Evolutionary conservation across 257 asterid species (phyloP), one percentile per base, ranked within the genome.

Genomic region (Solanum megistacrolobum): DNA sequence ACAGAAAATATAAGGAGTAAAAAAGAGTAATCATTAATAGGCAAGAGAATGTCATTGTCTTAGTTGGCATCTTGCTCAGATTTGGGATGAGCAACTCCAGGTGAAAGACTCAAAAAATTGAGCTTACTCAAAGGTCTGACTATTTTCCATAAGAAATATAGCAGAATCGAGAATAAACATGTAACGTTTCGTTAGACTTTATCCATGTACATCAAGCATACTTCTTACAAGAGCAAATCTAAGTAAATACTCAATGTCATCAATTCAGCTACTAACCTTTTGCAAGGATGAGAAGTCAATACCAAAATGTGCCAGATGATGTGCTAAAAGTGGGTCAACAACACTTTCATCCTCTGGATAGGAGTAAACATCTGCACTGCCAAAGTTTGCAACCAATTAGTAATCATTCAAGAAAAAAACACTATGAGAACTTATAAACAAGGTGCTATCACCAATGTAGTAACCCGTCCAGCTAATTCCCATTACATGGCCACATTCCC

Each of bases 351-450:
- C 99, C 94, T 97, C 99, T 87, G 94, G 94, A 88, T 97, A 97
- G 89, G 99, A 97, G 92, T 85, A 96, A 94, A 97, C 99, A 84
- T 97, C 99, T 97, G 99, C 96, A 94, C 98, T 96, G 99, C 98
- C 99, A 94, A 92, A 93, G 91, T 90, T 93, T 93, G 94, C 89
- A 90, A 87, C 69, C 90, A 94, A 92, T 93, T 89, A 94, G 52
- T 62, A 73, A 78, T 72, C 66, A 72, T 32, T 52, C 16, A 34
- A 18, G 5, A 25, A 48, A 32, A 46, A 34, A 52, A 9, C 69
- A 79, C 27, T 25, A 7, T 8, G 11, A 16, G 27, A 18, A 20
- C 14, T 82, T 82, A 48, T 31, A 29, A 48, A 29, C 41, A 82
- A 82, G 41, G 85, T 11, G 27, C 38, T 29, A 82, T 52, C 85